Conservation (phyloP, 305 asterid genomes). For the Petunia hybrid region DNA sequence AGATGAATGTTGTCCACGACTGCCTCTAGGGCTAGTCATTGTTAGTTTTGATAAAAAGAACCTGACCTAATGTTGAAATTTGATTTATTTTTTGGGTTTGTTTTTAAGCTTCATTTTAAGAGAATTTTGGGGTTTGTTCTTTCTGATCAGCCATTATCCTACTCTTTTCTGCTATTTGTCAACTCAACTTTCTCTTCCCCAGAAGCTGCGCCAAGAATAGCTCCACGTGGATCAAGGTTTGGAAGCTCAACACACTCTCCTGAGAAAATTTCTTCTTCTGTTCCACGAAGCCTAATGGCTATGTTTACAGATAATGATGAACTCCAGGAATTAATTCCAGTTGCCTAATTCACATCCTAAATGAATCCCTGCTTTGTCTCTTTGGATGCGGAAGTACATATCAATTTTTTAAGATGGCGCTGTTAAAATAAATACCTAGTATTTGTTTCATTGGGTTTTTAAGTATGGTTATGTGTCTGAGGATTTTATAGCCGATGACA, state of each 20-base stretch:
- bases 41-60: neutral
- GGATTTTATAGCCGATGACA: neutral
- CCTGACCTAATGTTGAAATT: neutral
- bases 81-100: neutral
- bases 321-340: neutral
- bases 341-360: neutral
- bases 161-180: neutral
- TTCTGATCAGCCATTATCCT: neutral
- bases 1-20: neutral
- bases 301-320: neutral
- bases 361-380: neutral
- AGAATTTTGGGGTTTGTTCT: neutral
- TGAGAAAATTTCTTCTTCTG: neutral
- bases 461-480: slow-evolving; percentile 3
- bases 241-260: neutral
- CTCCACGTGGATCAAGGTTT: neutral
- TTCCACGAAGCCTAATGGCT: neutral
- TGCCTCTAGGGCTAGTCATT: neutral
- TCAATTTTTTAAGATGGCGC: neutral
- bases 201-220: neutral
- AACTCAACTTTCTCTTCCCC: neutral
- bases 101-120: slow-evolving; percentile 17
- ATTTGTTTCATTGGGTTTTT: neutral
- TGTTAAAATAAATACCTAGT: too few species aligned
- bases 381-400: neutral